These are phyloP conservation scores for Ceratocystiopsis sp. DNA, from an alignment of 2,329 filamentous ascomycete species.

Conservation along the genomic window DNA sequence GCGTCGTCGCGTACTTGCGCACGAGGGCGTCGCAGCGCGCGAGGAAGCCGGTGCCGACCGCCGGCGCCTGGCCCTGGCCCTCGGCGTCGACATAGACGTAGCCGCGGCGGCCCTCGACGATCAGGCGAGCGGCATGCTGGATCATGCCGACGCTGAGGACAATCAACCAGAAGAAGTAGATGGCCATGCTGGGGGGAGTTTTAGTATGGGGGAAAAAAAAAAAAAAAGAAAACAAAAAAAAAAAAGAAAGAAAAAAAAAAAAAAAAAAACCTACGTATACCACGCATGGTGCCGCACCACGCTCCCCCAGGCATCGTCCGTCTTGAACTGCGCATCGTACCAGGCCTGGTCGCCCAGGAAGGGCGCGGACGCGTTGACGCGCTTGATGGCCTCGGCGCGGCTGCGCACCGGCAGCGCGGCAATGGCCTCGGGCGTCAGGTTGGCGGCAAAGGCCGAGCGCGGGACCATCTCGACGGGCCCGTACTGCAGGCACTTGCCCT, in stretches of 20 bases:
- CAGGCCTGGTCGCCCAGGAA: conserved; percentile 2
- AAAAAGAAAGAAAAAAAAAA: background rate
- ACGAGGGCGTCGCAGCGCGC: background rate
- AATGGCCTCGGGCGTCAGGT: conserved; percentile 8
- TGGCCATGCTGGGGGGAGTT: conserved; percentile 1
- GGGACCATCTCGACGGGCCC: background rate
- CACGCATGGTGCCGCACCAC: background rate
- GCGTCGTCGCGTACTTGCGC: conserved; percentile 7
- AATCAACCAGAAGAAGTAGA: conserved; percentile 7
- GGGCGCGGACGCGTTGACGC: conserved; percentile 1
- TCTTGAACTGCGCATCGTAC: background rate
- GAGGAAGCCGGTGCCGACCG: background rate
- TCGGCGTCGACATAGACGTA: conserved; percentile 5
- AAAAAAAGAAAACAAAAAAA: background rate
- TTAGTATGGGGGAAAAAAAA: background rate
- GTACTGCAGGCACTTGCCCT: background rate
- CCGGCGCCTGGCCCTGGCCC: background rate
- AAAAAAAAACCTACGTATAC: conserved; percentile 4
- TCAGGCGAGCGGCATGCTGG: conserved; percentile 2
- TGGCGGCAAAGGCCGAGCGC: background rate
- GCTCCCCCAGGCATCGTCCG: background rate
- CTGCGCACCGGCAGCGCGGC: conserved; percentile 2
- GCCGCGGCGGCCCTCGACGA: conserved; percentile 3
- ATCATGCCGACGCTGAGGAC: conserved; percentile 7
- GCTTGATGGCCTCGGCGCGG: background rate